Evolutionary conservation across 768 basidiomycete species (phyloP), one percentile per base, ranked within the genome.

Genomic region (Suillus alpinus): DNA sequence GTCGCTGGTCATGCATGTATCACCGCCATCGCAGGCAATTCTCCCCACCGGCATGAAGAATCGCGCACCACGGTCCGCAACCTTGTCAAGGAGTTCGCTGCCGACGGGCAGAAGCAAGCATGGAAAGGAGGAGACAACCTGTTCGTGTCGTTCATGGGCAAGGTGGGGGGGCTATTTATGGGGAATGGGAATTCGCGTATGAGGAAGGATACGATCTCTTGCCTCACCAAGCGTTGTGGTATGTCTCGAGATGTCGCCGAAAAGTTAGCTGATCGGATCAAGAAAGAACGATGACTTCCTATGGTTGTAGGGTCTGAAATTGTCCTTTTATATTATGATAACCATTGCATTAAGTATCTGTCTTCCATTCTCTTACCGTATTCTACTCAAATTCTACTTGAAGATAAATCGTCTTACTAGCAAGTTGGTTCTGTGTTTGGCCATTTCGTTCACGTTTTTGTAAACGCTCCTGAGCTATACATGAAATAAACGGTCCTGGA

Each of bases 391-490:
- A n/a, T n/a, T n/a, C n/a, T n/a, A n/a, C n/a, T n/a, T n/a, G n/a
- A n/a, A n/a, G n/a, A n/a, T n/a, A n/a, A n/a, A n/a, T 31, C 31
- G 31, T 31, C 3, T 31, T 31, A 6, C 31, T 31, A 2, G 31
- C 31, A 31, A 31, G 31, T 31, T 31, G 31, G 31, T 31, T 31
- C 31, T 31, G 31, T 31, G 31, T 31, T 31, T 31, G 31, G 82
- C n/a, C n/a, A n/a, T n/a, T n/a, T n/a, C n/a, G n/a, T n/a, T n/a
- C n/a, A n/a, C n/a, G n/a, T n/a, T n/a, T n/a, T n/a, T n/a, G n/a
- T 89, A 31, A 91, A 89, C 65, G 93, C 95, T 0, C 91, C 92
- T 0, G 88, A 89, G 57, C 81, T 91, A 3, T 98, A 97, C 68
- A 83, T 96, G 56, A 95, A 93, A 71, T n/a, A n/a, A n/a, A n/a